Evolutionary conservation across 148 eudicot species (phyloP), one percentile per base, ranked within the genome.

Genomic region (Dysphania ambrosioides): DNA sequence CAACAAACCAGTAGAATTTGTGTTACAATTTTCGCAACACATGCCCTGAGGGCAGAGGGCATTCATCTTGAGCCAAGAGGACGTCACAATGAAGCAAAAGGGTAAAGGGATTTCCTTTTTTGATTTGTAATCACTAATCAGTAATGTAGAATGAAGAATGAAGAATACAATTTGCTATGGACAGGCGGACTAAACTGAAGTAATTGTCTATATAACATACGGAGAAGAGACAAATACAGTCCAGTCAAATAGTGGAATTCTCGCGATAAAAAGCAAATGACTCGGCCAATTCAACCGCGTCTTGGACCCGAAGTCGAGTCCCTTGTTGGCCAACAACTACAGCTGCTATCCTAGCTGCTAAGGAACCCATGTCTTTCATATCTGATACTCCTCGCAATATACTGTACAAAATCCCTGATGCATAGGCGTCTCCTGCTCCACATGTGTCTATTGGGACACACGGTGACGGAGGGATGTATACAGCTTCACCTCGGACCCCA

Each of bases 341-440:
- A 23, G 98, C 86, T 44, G 98, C 98, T 66, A 90, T 94, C 81
- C 85, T 88, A 59, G 97, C 85, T 10, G 97, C 98, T 80, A 92
- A 63, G 7, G 86, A 60, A 36, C 98, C 98, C 87, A 92, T 80
- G 16, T 86, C 91, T 74, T 87, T 86, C 56, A 88, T 75, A 86
- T 92, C 92, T 38, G 97, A 87, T 32, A 89, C 87, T 1, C 97
- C 96, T 19, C 89, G 78, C 42, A 90, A 70, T 51, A 95, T 76
- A 24, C 96, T 88, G 38, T 95, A 95, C 67, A 95, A 65, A 56
- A 92, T 81, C 5, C 99, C 99, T 0, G 97, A 90, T 7, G 99
- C 97, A 73, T 92, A 95, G 8, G 96, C 97, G 75, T 95, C 99
- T 36, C 99, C 99, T 2, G 99, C 99, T 19, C 99, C 99, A 77